Evolutionary conservation across 2,329 filamentous ascomycete genomes (phyloP).

Genomic region (Fusarium nygamai): DNA sequence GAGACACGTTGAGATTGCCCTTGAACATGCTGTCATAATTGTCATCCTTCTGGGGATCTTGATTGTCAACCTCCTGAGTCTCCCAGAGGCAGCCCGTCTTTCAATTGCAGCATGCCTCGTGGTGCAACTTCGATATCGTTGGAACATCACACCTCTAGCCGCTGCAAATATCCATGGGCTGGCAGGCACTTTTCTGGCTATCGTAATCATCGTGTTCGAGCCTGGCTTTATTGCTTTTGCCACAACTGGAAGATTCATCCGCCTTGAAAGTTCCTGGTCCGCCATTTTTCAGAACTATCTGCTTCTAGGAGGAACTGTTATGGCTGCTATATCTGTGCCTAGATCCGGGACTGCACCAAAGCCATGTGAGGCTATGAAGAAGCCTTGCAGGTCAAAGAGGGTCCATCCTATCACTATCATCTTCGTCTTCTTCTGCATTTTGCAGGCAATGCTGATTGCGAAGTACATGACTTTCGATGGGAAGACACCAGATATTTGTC

Average conservation of each 20-base stretch:
- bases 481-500: neutral
- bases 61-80: neutral
- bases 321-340: conserved; percentile 1
- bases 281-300: neutral
- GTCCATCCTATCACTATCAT: conserved; percentile 3
- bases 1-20: conserved; percentile 14
- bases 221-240: neutral
- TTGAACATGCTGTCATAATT: conserved; percentile 18
- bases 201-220: neutral
- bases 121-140: conserved; percentile 11
- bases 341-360: neutral
- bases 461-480: conserved; percentile 20
- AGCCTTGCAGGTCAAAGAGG: neutral
- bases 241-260: neutral
- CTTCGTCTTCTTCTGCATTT: conserved; percentile 1
- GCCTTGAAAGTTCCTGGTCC: neutral
- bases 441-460: conserved; percentile 24
- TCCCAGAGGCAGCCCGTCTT: conserved; percentile 24
- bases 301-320: conserved; percentile 13
- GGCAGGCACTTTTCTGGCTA: neutral
- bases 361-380: neutral
- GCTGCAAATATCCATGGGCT: neutral
- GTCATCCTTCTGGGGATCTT: neutral
- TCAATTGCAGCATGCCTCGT: conserved; percentile 23
- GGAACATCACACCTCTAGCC: neutral